Base-by-base conservation (phyloP, 2,329 filamentous ascomycete genomes). In the Sclerotinia borealis region DNA sequence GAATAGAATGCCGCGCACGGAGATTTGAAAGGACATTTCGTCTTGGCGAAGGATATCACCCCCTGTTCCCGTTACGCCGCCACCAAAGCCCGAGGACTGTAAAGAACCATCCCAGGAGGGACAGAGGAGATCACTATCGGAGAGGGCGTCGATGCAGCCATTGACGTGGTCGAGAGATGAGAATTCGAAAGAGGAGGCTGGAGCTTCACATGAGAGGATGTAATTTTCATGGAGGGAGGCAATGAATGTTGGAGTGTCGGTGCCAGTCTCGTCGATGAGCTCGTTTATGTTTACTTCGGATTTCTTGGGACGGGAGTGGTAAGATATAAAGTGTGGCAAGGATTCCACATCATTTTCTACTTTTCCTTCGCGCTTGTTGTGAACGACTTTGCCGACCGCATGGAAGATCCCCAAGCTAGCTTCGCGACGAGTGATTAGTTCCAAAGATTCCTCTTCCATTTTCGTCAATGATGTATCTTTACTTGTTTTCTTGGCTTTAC, bases 211-310 rank as follows among this genome's bases (percentile, higher is more conserved):
- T 0, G 95, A 98, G 0, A 92, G 80, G 1, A 89, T 82, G 69
- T 96, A 98, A 73, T 99, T 99, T 72, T 99, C 95, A 73, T 98
- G 93, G 0, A 98, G 79, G 4, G 92, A 91, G 5, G 92, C 90
- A 55, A 96, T 85, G 72, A 97, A 97, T 0, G 93, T 97, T 63
- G 90, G 86, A 0, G 89, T 91, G 72, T 99, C 95, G 0, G 95
- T 96, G 1, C 95, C 95, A 0, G 90, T 92, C 77, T 97, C 93
- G 71, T 96, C 91, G 29, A 96, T 88, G n/a, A 99, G 81, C 1
- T 84, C 81, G 67, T 96, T 89, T 8, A 90, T 83, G 8, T 79
- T 78, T 1, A 92, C 87, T 66, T 90, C 81, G 0, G 88, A 88
- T 41, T 79, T 78, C 68, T 84, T 87, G 0, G 83, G 84, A 6